Evolutionary conservation across 768 basidiomycete species (phyloP), one percentile per base, ranked within the genome.

Genomic region (Amanita polypyramis): DNA sequence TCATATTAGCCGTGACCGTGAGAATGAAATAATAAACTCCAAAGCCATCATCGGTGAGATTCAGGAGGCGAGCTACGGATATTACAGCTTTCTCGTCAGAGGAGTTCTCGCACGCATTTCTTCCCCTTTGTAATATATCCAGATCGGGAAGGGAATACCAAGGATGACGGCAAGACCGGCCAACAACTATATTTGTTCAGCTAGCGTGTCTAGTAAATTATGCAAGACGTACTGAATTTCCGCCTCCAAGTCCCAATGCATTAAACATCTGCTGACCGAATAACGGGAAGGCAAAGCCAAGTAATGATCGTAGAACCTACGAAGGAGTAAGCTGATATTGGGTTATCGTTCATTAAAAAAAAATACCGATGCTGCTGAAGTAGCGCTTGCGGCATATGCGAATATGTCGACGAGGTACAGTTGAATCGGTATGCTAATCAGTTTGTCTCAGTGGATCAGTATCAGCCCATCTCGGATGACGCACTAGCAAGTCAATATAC

Each of bases 101-200:
- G 60, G 58, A 47, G 63, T 66, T 29, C 52, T 51, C 9, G 64
- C 63, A 14, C 65, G 62, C 45, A 66, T 46, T 35, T 66, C 59
- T 58, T 79, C 85, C 42, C 85, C 85, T 36, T 70, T 65, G 66
- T 70, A 82, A 62, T 80, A 87, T 5, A 87, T 70, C 74, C 74
- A 85, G 1, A 85, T 62, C 1, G 85, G 83, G 65, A 86, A 86
- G 1, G 85, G 84, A 50, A 85, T 79, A 6, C 84, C 84, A 10
- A 80, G 57, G 20, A 78, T 51, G 19, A 80, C 72, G 33, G 73
- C 70, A n/a, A 80, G 59, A 32, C 76, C 82, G 3, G 76, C 85
- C 4, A 86, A 57, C 11, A 72, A 51, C 66, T 69, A 66, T 44
- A 27, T 17, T 9, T 36, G 23, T n/a, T 19, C 11, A 9, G 3